Evolutionary conservation across 2,329 filamentous ascomycete genomes (phyloP).

Genomic region (Macroventuria anomochaeta): DNA sequence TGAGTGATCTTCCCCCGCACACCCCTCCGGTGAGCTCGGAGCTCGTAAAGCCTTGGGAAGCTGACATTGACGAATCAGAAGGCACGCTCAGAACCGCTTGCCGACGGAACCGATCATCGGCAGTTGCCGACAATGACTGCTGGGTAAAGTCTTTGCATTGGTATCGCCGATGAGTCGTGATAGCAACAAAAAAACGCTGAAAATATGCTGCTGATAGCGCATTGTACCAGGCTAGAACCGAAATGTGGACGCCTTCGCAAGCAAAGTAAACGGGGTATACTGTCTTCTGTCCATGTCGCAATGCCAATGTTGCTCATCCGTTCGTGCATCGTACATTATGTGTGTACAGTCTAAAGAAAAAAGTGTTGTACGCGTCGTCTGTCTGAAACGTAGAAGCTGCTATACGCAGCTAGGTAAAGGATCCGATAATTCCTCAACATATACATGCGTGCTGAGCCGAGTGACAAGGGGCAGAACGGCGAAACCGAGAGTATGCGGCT

Average conservation of each 20-base stretch:
- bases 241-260: neutral
- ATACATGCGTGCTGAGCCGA: neutral
- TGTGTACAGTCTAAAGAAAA: neutral
- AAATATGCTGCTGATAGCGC: neutral
- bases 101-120: conserved; percentile 6
- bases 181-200: neutral
- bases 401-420: neutral
- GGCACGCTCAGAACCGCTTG: neutral
- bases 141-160: neutral
- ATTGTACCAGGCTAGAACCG: neutral
- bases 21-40: neutral
- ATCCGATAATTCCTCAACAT: neutral
- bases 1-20: conserved; percentile 3
- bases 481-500: neutral
- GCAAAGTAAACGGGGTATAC: conserved; percentile 1
- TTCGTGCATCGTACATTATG: neutral
- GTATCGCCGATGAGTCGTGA: neutral
- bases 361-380: neutral
- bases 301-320: neutral
- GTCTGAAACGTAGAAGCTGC: neutral
- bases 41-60: conserved; percentile 8
- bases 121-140: conserved; percentile 2
- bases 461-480: neutral
- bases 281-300: neutral
- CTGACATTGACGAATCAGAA: conserved; percentile 12